Base-by-base conservation (phyloP, 2,329 filamentous ascomycete genomes). In the Cladosporium sp. region DNA sequence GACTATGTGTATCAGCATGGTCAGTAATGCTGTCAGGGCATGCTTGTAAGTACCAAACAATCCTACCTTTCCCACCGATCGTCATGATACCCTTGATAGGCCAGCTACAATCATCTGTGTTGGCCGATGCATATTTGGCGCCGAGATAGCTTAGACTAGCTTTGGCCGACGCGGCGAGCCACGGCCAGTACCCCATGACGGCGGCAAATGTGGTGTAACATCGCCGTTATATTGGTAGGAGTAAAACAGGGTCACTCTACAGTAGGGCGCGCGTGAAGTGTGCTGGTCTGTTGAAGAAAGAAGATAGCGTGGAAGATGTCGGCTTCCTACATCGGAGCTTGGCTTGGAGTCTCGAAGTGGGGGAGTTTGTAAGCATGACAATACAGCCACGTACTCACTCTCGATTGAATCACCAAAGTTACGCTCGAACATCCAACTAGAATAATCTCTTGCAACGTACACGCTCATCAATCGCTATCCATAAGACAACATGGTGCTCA, bases 401-500 rank as follows among this genome's bases (percentile, higher is more conserved):
- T 55, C 31, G 1, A 21, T 33, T 21, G 52, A 33, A n/a, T 5
- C 8, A 55, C 21, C 7, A 14, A 29, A 21, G 18, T n/a, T 21
- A 12, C 14, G 8, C 8, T 31, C 10, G 3, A 55, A 29, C 26
- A 53, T 29, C 3, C n/a, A 46, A 12, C 10, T 12, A 4, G 2
- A 53, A 53, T 7, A 10, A n/a, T 12, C 18, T 14, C 29, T 18
- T 29, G 8, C 23, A 18, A 21, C 40, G 11, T 12, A 46, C n/a
- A 46, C 8, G 4, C n/a, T 21, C 1, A 55, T n/a, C 28, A 33
- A 2, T 6, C 28, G 16, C n/a, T 46, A 46, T 7, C 1, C 5
- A 31, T 8, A 40, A 46, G 8, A 29, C 56, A 67, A 33, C 46
- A 73, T 71, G 69, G 64, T 68, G 12, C 37, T 69, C 62, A 71